phyloP scores from a whole-genome alignment of 129 eudicot genomes.

The Arctium minus region DNA sequence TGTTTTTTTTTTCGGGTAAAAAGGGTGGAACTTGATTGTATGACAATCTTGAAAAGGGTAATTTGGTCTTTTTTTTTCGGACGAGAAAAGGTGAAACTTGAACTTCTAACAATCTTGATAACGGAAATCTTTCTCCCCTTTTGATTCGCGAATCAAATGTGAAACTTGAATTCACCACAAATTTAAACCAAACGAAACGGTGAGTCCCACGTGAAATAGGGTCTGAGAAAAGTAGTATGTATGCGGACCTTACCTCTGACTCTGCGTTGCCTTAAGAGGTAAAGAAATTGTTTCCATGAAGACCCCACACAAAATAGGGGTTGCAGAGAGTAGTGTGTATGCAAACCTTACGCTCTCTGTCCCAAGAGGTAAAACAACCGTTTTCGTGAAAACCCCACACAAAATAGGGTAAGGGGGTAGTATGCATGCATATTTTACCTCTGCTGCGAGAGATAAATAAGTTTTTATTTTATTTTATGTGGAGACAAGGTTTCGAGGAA shows the following conservation, averaged over 20 bases:
- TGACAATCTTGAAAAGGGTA: not conserved
- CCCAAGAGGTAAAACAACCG: not conserved
- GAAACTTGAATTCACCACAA: not conserved
- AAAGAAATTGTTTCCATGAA: not conserved
- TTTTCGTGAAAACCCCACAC: not conserved
- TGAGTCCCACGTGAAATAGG: not conserved
- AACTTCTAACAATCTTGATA: not conserved
- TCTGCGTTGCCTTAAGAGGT: not conserved
- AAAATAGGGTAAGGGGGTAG: not conserved
- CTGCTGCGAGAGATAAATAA: no score
- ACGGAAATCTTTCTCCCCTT: not conserved
- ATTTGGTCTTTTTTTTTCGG: not conserved
- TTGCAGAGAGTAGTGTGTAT: not conserved
- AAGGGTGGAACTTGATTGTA: not conserved
- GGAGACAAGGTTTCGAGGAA: not conserved
- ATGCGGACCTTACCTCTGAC: not conserved
- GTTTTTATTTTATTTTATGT: not conserved
- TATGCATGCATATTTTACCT: not conserved
- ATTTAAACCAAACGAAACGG: not conserved
- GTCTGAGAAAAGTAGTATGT: not conserved
- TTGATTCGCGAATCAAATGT: not conserved
- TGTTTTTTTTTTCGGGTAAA: not conserved
- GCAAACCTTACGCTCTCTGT: not conserved
- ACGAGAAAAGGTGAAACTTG: constrained; percentile 2
- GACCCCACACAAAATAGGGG: not conserved